Evolutionary conservation across 179 eudicot species (phyloP), one percentile per base, ranked within the genome.

Genomic region (Amaranthus tricolor): DNA sequence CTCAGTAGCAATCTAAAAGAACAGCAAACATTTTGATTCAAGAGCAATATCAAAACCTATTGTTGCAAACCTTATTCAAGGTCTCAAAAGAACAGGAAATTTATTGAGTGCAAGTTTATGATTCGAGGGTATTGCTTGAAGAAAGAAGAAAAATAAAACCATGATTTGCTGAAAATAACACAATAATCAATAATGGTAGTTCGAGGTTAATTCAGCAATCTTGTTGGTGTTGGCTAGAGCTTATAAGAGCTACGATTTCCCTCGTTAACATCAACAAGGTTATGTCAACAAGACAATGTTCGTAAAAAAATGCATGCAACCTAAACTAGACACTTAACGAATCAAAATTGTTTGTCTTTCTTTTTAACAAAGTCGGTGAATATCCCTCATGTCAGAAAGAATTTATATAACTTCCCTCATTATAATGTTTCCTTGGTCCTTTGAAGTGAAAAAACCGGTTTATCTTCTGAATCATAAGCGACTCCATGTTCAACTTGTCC

Each of bases 381-480:
- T 70, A 50, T 74, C 45, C 24, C 47, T 19, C 44, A 10, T 62
- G 49, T 31, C 40, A 31, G 40, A 31, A 31, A 31, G 40, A 31
- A 31, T 52, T n/a, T n/a, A n/a, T 20, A 7, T 40, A 7, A 64
- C 12, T 40, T 44, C 8, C 5, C 31, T 12, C 71, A 56, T 63
- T 71, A 63, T 48, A 66, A 55, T 9, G 68, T 55, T 54, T 77
- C 76, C 70, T 72, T 71, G 17, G 88, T 60, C 63, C 77, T 76
- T 62, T 83, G 87, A 20, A 85, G 86, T 17, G 90, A 87, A 76
- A 83, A 87, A 8, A 49, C 71, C 6, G 86, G 81, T 51, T 72
- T 76, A n/a, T 55, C 76, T 15, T 59, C 81, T 14, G 48, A 6
- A 45, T 47, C 65, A 55, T 52, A 47, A 55, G 15, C 77, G n/a